Evolutionary conservation across 768 basidiomycete species (phyloP).

Genomic region (Tricholoma bakamatsutake): DNA sequence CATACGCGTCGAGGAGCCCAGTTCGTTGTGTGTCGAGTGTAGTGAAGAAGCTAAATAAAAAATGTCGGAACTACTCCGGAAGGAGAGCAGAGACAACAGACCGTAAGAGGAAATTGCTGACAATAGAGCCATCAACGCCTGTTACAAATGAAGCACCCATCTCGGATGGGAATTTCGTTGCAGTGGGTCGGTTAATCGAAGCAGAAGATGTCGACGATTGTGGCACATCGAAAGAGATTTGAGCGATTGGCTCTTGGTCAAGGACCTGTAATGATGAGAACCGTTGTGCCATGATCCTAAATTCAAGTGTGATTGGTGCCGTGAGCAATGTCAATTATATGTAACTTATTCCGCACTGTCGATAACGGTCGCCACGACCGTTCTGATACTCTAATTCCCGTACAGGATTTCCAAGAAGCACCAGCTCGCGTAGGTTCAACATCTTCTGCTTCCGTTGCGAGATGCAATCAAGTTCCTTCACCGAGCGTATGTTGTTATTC

Average conservation of each 20-base stretch:
- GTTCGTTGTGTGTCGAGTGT: slow-evolving; percentile 75
- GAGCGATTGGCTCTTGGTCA: slow-evolving; percentile 73
- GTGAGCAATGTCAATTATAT: background rate
- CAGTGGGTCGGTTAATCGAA: slow-evolving; percentile 38
- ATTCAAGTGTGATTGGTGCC: background rate
- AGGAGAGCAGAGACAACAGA: slow-evolving; percentile 30
- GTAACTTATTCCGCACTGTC: slow-evolving; percentile 42
- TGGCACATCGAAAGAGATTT: slow-evolving; percentile 77
- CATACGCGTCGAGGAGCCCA: slow-evolving; percentile 66
- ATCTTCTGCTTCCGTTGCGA: slow-evolving; percentile 55
- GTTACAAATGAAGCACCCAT: slow-evolving; percentile 72
- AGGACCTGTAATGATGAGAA: slow-evolving; percentile 80
- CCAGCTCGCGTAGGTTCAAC: slow-evolving; percentile 61
- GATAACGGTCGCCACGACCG: slow-evolving; percentile 58
- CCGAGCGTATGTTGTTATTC: slow-evolving; percentile 64
- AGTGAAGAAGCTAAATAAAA: slow-evolving; percentile 65
- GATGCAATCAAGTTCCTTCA: slow-evolving; percentile 67
- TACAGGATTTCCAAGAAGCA: slow-evolving; percentile 72
- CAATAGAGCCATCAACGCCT: slow-evolving; percentile 61
- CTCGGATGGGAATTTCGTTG: slow-evolving; percentile 73
- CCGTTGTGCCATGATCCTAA: slow-evolving; percentile 60
- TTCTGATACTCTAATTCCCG: slow-evolving; percentile 53
- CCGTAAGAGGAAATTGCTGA: slow-evolving; percentile 76
- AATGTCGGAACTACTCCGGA: slow-evolving; percentile 9
- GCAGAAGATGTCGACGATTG: slow-evolving; percentile 39